Conservation (phyloP, 2,329 filamentous ascomycete genomes). For the Fusarium praegraminearum region DNA sequence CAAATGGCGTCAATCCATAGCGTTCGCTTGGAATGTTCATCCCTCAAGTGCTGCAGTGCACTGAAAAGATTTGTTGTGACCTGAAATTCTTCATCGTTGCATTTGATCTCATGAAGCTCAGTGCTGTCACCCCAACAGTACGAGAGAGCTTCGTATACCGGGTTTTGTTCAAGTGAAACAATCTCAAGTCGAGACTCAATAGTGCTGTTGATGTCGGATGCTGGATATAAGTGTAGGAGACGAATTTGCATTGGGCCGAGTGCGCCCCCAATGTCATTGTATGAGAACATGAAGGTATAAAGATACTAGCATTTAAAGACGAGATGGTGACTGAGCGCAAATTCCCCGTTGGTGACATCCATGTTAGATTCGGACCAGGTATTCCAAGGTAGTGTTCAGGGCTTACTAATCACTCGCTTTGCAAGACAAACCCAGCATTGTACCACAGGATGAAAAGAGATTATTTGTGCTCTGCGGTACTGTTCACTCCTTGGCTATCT, state of each 20-base stretch:
- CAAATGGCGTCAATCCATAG: background rate
- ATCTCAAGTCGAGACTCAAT: no score
- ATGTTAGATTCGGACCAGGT: background rate
- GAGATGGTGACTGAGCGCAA: background rate
- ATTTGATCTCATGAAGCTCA: background rate
- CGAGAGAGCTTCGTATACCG: background rate
- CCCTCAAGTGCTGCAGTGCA: background rate
- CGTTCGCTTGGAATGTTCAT: background rate
- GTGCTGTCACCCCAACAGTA: background rate
- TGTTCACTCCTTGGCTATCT: no score
- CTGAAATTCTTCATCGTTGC: background rate
- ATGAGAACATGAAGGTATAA: background rate
- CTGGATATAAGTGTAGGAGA: no score
- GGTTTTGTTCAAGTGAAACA: no score
- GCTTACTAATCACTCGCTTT: background rate
- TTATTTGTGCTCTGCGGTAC: accelerated
- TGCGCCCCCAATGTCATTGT: accelerated
- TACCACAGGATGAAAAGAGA: no score
- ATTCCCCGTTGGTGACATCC: accelerated
- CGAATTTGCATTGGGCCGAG: no score
- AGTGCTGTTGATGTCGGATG: no score
- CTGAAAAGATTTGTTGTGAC: background rate
- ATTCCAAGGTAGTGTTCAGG: background rate
- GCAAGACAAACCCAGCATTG: background rate
- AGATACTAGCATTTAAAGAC: background rate